Percentiles rank a stretch among this genome's conserved stretches.
Conservation (phyloP, 495 filamentous ascomycete genomes). For the Penicillium coprophilum region DNA sequence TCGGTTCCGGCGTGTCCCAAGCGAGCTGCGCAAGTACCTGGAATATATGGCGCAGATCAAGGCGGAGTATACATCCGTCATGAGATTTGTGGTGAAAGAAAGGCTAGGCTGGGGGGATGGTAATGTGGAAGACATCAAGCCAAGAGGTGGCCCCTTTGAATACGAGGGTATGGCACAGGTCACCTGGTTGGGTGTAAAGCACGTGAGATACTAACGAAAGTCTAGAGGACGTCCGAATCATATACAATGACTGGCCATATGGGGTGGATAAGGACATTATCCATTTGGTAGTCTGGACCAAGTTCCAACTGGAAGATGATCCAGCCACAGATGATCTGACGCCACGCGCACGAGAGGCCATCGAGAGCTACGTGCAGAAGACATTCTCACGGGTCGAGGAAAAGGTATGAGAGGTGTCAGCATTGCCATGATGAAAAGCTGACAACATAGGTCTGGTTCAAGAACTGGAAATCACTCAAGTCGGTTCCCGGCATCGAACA, state of each 20-base stretch:
- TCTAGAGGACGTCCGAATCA: constrained; percentile 67
- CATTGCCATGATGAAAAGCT: constrained; percentile 21
- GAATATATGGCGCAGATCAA: constrained; percentile 62
- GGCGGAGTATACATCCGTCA: constrained; percentile 66
- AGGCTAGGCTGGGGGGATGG: constrained; percentile 63
- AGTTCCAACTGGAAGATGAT: constrained; percentile 73
- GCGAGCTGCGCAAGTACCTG: constrained; percentile 70
- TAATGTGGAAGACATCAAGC: constrained; percentile 36
- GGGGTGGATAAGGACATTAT: constrained; percentile 72
- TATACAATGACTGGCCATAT: constrained; percentile 92
- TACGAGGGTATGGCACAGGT: constrained; percentile 42
- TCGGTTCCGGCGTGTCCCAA: constrained; percentile 70
- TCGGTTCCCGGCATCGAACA: constrained; percentile 87
- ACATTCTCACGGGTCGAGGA: constrained; percentile 58
- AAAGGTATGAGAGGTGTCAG: constrained; percentile 18
- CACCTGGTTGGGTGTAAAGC: neutral
- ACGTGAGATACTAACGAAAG: constrained; percentile 1
- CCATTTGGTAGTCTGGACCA: constrained; percentile 89
- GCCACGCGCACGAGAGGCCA: constrained; percentile 55
- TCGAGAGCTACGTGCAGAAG: constrained; percentile 65
- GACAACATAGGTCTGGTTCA: constrained; percentile 74
- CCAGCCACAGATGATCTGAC: constrained; percentile 65
- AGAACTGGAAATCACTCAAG: constrained; percentile 82
- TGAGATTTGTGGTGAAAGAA: constrained; percentile 68
- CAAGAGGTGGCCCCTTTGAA: constrained; percentile 49